Percentiles rank a stretch among this genome's conserved stretches.
These are phyloP conservation scores for Claviceps sp. DNA, from an alignment of 2,329 filamentous ascomycete genomes.

Conservation along the genomic window DNA sequence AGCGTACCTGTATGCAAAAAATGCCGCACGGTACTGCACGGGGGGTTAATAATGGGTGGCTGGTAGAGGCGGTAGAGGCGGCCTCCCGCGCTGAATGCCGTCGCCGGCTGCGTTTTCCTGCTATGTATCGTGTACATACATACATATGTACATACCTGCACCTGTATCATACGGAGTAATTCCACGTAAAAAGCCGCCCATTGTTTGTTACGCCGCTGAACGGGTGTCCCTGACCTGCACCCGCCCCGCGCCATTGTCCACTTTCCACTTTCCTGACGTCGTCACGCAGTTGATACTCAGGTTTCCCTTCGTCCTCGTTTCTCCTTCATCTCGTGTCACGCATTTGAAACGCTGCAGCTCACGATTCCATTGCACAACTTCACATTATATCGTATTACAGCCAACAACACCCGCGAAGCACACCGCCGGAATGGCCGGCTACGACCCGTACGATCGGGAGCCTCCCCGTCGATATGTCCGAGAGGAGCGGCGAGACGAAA, in stretches of 20 bases:
- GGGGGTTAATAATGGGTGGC: too few relatives aligned
- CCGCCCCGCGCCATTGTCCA: neutral
- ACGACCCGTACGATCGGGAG: constrained; percentile 42
- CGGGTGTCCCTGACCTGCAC: neutral
- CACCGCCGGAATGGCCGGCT: constrained; percentile 25
- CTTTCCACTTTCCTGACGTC: neutral
- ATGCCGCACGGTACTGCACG: too few relatives aligned
- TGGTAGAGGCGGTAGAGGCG: too few relatives aligned
- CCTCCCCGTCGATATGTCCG: constrained; percentile 38
- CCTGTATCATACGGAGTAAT: too few relatives aligned
- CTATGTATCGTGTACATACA: too few relatives aligned
- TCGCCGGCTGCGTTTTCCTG: too few relatives aligned
- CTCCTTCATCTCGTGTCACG: neutral
- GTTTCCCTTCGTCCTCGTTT: neutral
- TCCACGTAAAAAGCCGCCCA: neutral
- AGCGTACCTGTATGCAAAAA: too few relatives aligned
- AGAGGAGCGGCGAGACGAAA: constrained; percentile 38
- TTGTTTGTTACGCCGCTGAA: neutral
- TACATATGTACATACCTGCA: too few relatives aligned
- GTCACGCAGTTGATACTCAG: neutral
- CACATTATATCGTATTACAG: neutral
- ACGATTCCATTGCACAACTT: neutral
- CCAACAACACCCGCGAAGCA: neutral
- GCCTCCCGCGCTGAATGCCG: too few relatives aligned
- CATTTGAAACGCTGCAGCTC: neutral